A percentile compares a stretch with the other conserved stretches of the same genome.
Evolutionary conservation across 2,329 filamentous ascomycete genomes (phyloP).

Genomic region (Pezicula radicicola): DNA sequence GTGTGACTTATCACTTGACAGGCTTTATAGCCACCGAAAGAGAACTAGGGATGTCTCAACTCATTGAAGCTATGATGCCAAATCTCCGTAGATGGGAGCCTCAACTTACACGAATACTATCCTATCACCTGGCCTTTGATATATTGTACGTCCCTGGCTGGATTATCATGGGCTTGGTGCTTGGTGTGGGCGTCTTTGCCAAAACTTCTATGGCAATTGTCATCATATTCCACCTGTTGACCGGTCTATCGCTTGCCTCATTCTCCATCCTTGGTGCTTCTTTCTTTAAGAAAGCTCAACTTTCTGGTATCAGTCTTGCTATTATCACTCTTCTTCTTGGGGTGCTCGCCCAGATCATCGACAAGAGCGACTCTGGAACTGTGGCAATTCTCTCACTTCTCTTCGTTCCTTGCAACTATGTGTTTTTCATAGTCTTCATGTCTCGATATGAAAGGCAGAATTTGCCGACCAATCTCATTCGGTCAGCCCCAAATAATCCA

Average conservation of each 20-base stretch:
- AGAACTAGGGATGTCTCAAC: conserved; percentile 81
- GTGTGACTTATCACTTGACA: conserved; percentile 82
- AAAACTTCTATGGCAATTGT: conserved; percentile 63
- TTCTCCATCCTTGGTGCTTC: conserved; percentile 78
- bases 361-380: conserved; percentile 54
- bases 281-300: conserved; percentile 83
- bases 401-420: conserved; percentile 86
- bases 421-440: conserved; percentile 73
- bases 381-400: conserved; percentile 71
- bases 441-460: conserved; percentile 71
- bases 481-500: conserved; percentile 59
- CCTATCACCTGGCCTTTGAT: conserved; percentile 78
- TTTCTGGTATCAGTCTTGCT: conserved; percentile 78
- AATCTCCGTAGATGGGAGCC: conserved; percentile 71
- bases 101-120: conserved; percentile 72
- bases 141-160: conserved; percentile 79
- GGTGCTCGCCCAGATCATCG: conserved; percentile 74
- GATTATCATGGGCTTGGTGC: conserved; percentile 70
- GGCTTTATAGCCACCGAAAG: conserved; percentile 83
- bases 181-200: conserved; percentile 61
- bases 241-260: conserved; percentile 74
- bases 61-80: conserved; percentile 91
- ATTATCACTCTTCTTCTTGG: conserved; percentile 73
- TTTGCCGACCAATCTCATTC: conserved; percentile 55
- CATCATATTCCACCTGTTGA: conserved; percentile 70